Evolutionary conservation across 2,329 filamentous ascomycete genomes (phyloP).

Genomic region (Fusarium sp.): DNA sequence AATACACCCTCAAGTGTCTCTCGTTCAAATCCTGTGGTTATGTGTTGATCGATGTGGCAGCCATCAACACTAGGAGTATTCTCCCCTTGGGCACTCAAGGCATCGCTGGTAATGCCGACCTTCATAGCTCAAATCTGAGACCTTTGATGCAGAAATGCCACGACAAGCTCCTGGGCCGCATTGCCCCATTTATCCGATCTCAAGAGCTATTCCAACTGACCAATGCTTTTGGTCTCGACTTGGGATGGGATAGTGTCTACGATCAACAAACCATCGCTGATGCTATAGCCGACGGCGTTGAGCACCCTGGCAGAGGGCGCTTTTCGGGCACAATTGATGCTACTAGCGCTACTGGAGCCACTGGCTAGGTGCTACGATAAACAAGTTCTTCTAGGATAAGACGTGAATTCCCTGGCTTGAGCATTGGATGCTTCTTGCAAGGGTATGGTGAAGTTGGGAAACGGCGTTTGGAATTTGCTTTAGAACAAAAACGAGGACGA

Average conservation of each 20-base stretch:
- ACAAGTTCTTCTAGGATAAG: constrained; percentile 4
- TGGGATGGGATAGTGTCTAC: constrained; percentile 54
- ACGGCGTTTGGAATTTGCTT: constrained; percentile 1
- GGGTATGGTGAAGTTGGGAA: neutral
- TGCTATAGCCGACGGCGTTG: constrained; percentile 52
- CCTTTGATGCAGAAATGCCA: constrained; percentile 51
- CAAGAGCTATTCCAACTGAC: constrained; percentile 48
- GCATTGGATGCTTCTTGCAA: neutral
- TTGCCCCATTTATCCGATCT: constrained; percentile 46
- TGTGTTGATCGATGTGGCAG: constrained; percentile 54
- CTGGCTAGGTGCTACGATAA: neutral
- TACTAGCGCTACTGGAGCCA: constrained; percentile 4
- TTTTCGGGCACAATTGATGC: constrained; percentile 53
- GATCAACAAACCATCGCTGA: constrained; percentile 45
- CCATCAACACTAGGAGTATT: constrained; percentile 53
- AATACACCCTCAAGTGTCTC: constrained; percentile 53
- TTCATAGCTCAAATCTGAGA: constrained; percentile 41
- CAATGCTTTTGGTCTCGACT: constrained; percentile 49
- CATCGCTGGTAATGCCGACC: constrained; percentile 38
- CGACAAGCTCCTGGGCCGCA: constrained; percentile 52
- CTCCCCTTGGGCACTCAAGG: constrained; percentile 44
- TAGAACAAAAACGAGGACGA: neutral
- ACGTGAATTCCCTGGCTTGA: neutral
- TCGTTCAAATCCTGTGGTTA: constrained; percentile 72
- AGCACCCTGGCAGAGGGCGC: constrained; percentile 52